phyloP scores from a whole-genome alignment of 2,329 filamentous ascomycete genomes.

The Colletotrichum orbiculare region DNA sequence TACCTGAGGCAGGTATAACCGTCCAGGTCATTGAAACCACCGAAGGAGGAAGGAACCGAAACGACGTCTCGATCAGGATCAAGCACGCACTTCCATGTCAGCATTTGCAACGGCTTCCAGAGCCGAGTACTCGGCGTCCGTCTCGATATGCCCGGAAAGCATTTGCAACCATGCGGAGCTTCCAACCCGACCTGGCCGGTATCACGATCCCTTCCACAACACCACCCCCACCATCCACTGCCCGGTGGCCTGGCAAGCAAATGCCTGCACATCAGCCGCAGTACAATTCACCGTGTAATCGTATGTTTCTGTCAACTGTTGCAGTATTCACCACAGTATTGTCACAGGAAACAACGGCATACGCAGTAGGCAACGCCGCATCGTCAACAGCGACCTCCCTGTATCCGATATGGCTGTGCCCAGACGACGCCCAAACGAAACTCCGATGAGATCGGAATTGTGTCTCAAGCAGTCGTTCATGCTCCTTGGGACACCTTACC shows the following conservation, averaged over 20 bases:
- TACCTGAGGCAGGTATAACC: too few relatives aligned
- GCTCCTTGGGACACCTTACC: conserved; percentile 2
- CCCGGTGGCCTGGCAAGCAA: conserved; percentile 8
- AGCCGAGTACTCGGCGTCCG: too few relatives aligned
- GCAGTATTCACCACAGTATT: neutral
- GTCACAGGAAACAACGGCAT: conserved; percentile 28
- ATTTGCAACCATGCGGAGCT: too few relatives aligned
- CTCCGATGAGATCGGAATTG: conserved; percentile 23
- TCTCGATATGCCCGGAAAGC: too few relatives aligned
- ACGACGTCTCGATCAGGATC: too few relatives aligned
- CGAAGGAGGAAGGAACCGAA: too few relatives aligned
- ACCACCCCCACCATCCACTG: too few relatives aligned
- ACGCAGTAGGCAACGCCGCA: conserved; percentile 7
- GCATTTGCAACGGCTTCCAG: too few relatives aligned
- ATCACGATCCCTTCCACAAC: too few relatives aligned
- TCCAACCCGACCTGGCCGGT: too few relatives aligned
- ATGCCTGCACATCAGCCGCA: conserved; percentile 16
- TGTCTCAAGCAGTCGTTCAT: conserved; percentile 27
- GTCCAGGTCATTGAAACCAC: too few relatives aligned
- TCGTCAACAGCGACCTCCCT: conserved; percentile 27
- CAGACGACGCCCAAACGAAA: neutral
- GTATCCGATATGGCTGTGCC: conserved; percentile 3
- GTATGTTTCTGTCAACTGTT: neutral
- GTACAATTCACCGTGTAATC: conserved; percentile 12
- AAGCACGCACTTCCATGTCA: too few relatives aligned